A percentile compares a stretch with the other conserved stretches of the same genome.
Conservation (phyloP, 2,329 filamentous ascomycete genomes). For the Hortaea werneckii region DNA sequence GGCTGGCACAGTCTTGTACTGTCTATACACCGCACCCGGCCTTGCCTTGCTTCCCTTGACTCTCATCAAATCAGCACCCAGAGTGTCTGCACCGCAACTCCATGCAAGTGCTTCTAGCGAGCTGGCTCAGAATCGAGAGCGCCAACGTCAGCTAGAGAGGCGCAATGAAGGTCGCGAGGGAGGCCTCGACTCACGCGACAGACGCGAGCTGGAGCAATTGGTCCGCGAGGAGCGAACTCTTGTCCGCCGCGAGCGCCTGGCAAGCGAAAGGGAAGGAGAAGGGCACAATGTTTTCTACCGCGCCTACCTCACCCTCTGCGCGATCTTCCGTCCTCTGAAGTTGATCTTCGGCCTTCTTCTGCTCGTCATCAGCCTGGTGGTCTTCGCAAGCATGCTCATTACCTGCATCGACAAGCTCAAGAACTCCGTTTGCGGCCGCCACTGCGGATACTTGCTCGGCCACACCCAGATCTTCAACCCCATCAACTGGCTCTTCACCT, state of each 20-base stretch:
- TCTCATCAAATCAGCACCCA: slow-evolving; percentile 83
- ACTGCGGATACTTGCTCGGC: slow-evolving; percentile 85
- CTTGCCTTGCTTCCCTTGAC: slow-evolving; percentile 81
- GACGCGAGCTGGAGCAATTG: slow-evolving; percentile 76
- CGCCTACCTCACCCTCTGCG: slow-evolving; percentile 69
- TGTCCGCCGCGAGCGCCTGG: slow-evolving; percentile 77
- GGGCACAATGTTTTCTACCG: slow-evolving; percentile 64
- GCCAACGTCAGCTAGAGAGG: slow-evolving; percentile 81
- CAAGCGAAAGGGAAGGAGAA: slow-evolving; percentile 69
- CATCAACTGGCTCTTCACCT: slow-evolving; percentile 78
- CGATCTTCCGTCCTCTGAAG: slow-evolving; percentile 78
- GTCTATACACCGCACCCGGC: slow-evolving; percentile 79
- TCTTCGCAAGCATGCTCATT: slow-evolving; percentile 89
- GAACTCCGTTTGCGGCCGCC: slow-evolving; percentile 83
- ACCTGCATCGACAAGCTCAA: slow-evolving; percentile 93
- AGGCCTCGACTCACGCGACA: slow-evolving; percentile 72
- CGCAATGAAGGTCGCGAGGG: slow-evolving; percentile 67
- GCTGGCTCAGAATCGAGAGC: slow-evolving; percentile 78
- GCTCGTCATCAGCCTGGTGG: slow-evolving; percentile 60
- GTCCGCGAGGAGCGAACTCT: slow-evolving; percentile 86
- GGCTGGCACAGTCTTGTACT: slow-evolving; percentile 74
- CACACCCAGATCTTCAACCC: slow-evolving; percentile 90
- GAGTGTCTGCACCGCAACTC: slow-evolving; percentile 71
- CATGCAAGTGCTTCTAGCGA: slow-evolving; percentile 68
- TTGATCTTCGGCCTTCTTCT: slow-evolving; percentile 74